Evolutionary conservation across 225 moss, liverwort and hornwort species (phyloP).

Genomic region (Neckera pumila): DNA sequence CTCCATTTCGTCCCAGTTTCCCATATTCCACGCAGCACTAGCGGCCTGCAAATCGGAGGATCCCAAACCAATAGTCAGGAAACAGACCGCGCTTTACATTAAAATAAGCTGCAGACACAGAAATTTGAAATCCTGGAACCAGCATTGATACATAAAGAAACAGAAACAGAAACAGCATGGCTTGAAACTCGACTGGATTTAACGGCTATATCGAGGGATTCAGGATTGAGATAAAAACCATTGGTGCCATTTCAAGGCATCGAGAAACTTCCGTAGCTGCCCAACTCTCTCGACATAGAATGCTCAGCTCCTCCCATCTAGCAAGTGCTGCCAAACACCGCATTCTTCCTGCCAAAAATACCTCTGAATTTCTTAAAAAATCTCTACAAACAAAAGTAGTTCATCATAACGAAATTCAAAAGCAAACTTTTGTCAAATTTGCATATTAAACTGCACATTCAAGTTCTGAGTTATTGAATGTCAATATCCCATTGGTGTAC

Average conservation of each 20-base stretch:
- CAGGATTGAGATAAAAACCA: constrained; percentile 37
- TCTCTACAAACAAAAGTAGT: not conserved
- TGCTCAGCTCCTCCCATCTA: constrained; percentile 86
- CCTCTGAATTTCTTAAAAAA: not conserved
- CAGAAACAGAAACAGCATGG: not conserved
- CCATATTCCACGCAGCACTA: constrained; percentile 99
- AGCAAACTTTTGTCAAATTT: not conserved
- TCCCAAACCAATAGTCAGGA: not conserved
- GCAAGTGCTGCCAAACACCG: constrained; percentile 95
- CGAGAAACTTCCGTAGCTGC: constrained; percentile 76
- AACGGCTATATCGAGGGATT: not conserved
- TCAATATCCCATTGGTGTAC: not conserved
- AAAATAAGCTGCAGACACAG: not conserved
- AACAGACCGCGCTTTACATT: not conserved
- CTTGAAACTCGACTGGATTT: not conserved
- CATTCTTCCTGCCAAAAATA: constrained; percentile 63
- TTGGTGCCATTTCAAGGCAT: constrained; percentile 91
- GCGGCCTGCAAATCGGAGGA: constrained; percentile 55
- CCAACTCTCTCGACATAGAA: constrained; percentile 83
- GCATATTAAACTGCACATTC: not conserved
- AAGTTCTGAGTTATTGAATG: not conserved
- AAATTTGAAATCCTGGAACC: not conserved
- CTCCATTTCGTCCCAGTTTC: constrained; percentile 95
- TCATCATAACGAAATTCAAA: not conserved
- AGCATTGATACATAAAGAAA: not conserved